These are phyloP conservation scores for Gossypium lobatum DNA, from an alignment of 441 rosid species.

Conservation along the genomic window DNA sequence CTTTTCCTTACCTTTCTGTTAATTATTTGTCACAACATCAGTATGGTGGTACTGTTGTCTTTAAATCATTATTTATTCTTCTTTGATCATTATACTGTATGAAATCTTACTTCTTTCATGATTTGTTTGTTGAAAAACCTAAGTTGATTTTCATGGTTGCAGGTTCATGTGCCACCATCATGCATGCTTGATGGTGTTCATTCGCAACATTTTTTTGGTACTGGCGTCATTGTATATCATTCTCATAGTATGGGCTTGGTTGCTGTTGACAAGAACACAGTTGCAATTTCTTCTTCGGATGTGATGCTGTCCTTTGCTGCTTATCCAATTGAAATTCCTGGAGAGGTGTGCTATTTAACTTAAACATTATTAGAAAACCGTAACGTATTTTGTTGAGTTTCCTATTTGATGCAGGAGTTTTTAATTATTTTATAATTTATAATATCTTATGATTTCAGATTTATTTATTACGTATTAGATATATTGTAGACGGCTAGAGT, in stretches of 20 bases:
- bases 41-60: not conserved
- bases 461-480: not conserved
- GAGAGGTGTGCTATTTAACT: conserved; percentile 55
- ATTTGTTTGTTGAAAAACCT: not conserved
- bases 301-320: conserved; percentile 97
- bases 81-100: not conserved
- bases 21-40: not conserved
- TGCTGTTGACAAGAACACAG: conserved; percentile 90
- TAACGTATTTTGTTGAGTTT: conserved; percentile 20
- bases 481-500: not conserved
- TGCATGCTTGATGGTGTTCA: conserved; percentile 96
- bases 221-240: conserved; percentile 87
- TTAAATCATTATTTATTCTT: not conserved
- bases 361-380: not conserved
- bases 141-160: conserved; percentile 18
- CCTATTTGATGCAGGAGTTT: not conserved
- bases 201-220: conserved; percentile 79
- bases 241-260: conserved; percentile 86
- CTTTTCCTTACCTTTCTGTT: not conserved
- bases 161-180: conserved; percentile 94
- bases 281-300: conserved; percentile 81
- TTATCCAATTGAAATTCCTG: conserved; percentile 94
- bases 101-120: not conserved
- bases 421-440: too few relatives aligned
- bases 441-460: not conserved